phyloP scores from a whole-genome alignment of 768 basidiomycete species.

The Hysterangium stoloniferum region DNA sequence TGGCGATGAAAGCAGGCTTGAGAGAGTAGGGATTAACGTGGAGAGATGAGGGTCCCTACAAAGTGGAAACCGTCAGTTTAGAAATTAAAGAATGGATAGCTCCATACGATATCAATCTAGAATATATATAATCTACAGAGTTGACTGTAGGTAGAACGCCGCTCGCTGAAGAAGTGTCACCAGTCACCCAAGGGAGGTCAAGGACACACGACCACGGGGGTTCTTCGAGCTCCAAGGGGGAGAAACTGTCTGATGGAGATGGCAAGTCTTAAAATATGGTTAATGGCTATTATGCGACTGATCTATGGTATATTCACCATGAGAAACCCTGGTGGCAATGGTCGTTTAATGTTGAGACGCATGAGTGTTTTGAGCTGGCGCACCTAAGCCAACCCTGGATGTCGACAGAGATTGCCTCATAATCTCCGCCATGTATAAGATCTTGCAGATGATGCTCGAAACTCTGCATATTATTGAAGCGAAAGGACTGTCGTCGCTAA shows the following conservation, averaged over 20 bases:
- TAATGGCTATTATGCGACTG: neutral
- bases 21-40: slow-evolving; percentile 6
- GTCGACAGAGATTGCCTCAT: neutral
- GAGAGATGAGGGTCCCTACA: slow-evolving; percentile 1
- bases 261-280: neutral
- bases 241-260: neutral
- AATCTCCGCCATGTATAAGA: neutral
- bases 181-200: slow-evolving; percentile 3
- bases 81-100: neutral
- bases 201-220: neutral
- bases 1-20: slow-evolving; percentile 9
- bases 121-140: neutral
- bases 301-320: neutral
- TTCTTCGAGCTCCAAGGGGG: neutral
- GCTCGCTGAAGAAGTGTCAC: neutral
- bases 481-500: too few relatives aligned
- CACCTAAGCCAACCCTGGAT: slow-evolving; percentile 1
- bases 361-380: neutral
- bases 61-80: neutral
- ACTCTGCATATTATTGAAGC: neutral
- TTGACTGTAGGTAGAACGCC: neutral
- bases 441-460: neutral
- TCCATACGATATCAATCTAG: slow-evolving; percentile 4
- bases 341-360: neutral
- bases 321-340: neutral